phyloP scores from a whole-genome alignment of 2,329 filamentous ascomycete species.

The Fusarium sterilihyphosum region DNA sequence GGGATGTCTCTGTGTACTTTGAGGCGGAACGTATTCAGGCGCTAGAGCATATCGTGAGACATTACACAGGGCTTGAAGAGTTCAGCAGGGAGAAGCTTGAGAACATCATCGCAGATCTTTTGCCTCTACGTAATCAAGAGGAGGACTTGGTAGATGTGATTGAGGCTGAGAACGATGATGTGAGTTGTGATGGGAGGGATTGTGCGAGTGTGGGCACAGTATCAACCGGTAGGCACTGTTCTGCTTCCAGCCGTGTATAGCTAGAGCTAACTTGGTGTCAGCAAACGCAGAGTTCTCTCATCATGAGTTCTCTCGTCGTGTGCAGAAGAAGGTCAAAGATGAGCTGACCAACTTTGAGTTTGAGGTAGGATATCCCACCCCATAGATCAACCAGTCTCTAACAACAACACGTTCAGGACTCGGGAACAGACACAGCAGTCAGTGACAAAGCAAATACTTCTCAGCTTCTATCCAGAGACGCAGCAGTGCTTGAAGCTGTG shows the following conservation, averaged over 20 bases:
- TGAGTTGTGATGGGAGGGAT: not conserved
- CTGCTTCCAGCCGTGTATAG: not conserved
- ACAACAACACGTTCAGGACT: constrained; percentile 6
- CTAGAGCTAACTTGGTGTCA: not conserved
- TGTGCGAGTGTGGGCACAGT: not conserved
- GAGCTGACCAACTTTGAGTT: not conserved
- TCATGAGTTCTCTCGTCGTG: constrained; percentile 14
- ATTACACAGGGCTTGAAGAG: constrained; percentile 28
- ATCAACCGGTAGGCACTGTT: not conserved
- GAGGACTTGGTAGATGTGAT: too few species aligned
- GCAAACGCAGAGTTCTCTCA: constrained; percentile 25
- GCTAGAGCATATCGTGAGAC: constrained; percentile 29
- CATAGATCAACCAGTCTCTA: not conserved
- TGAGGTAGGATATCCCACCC: not conserved
- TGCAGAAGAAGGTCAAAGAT: constrained; percentile 20
- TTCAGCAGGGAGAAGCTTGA: constrained; percentile 18
- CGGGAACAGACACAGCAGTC: not conserved
- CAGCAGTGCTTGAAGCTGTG: constrained; percentile 18
- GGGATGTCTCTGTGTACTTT: constrained; percentile 11
- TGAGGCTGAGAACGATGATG: not conserved
- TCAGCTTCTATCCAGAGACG: constrained; percentile 8
- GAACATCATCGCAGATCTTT: not conserved
- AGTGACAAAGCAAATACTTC: not conserved
- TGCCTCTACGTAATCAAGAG: not conserved
- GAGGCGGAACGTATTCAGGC: constrained; percentile 29